Conservation (phyloP, 139 green algal genomes). For the Auxenochlorella pyrenoidosa region DNA sequence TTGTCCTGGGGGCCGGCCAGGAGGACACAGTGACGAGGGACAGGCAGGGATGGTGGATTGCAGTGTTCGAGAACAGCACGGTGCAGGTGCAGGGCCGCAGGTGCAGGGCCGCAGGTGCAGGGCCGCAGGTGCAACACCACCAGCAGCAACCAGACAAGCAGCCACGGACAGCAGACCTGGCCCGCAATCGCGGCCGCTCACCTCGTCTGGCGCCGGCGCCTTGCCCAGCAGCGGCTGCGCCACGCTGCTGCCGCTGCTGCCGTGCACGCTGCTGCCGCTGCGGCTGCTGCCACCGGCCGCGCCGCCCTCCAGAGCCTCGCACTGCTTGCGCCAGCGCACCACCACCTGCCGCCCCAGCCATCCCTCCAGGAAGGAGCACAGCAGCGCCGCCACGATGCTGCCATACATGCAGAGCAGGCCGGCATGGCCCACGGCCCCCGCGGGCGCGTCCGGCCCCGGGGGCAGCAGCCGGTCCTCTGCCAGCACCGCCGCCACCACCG, state of each 20-base stretch:
- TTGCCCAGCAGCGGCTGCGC: constrained; percentile 49
- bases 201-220: neutral
- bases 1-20: neutral
- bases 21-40: neutral
- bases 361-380: constrained; percentile 37
- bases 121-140: too few relatives aligned
- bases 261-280: neutral
- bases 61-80: neutral
- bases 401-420: constrained; percentile 60
- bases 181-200: too few relatives aligned
- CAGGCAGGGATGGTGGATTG: too few relatives aligned
- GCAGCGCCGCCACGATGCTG: constrained; percentile 32
- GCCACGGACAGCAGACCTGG: neutral
- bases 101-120: too few relatives aligned
- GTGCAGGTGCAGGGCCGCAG: too few relatives aligned
- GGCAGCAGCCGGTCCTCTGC: constrained; percentile 54
- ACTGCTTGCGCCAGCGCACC: constrained; percentile 1
- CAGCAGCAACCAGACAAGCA: neutral
- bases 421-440: neutral
- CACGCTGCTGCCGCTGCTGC: neutral
- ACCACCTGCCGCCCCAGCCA: constrained; percentile 18
- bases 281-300: neutral
- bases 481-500: constrained; percentile 62
- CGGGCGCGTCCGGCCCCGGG: neutral
- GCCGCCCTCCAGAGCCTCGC: constrained; percentile 7